Percentiles rank a stretch among this genome's conserved stretches.
Conservation (phyloP, 371 early-diverging fungal species). For the Mucor piriformis region DNA sequence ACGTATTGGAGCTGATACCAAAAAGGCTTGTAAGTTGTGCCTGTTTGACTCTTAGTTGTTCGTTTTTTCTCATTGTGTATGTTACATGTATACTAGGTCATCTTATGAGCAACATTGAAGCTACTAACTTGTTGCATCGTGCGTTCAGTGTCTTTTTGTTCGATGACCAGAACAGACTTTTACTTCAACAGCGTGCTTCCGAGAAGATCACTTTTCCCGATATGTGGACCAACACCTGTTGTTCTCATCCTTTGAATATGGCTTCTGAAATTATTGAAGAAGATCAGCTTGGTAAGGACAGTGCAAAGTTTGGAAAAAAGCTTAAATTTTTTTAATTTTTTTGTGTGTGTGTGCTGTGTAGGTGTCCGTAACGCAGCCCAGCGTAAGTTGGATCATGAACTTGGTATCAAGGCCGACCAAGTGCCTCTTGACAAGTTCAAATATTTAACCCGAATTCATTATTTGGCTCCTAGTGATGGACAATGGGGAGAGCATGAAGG, state of each 20-base stretch:
- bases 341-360: too few species aligned
- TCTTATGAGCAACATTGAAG: conserved; percentile 85
- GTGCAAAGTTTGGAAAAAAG: too few species aligned
- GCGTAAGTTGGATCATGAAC: conserved; percentile 94
- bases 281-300: conserved; percentile 70
- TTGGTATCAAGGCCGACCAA: conserved; percentile 84
- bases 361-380: conserved; percentile 63
- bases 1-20: conserved; percentile 82
- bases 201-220: conserved; percentile 98
- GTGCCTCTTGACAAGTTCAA: conserved; percentile 83
- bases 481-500: conserved; percentile 97
- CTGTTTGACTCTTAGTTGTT: too few species aligned
- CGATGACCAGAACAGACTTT: conserved; percentile 74
- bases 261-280: conserved; percentile 81
- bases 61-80: too few species aligned
- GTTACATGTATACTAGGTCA: conserved; percentile 65
- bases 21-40: conserved; percentile 84
- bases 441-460: conserved; percentile 93
- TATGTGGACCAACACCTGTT: conserved; percentile 97
- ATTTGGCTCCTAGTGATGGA: conserved; percentile 92
- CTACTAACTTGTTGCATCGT: conserved; percentile 86
- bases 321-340: too few species aligned
- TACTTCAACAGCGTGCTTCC: conserved; percentile 91
- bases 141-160: conserved; percentile 97
- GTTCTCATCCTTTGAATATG: conserved; percentile 91